Conservation (phyloP, 1,139 yeast genomes). For the Dujonia santamariae region DNA sequence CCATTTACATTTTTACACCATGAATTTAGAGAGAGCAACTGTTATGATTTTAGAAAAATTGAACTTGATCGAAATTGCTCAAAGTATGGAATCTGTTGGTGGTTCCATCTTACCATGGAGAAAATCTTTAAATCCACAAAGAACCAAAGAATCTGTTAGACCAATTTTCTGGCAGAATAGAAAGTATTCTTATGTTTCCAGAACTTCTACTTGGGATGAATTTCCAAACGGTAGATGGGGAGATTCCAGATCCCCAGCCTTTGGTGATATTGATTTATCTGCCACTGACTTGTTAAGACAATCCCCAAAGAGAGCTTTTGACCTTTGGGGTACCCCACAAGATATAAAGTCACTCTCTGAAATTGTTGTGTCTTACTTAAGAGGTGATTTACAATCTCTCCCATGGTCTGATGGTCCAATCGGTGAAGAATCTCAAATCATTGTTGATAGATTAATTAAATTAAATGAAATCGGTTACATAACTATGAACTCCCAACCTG, state of each 20-base stretch:
- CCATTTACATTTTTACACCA: conserved; percentile 92
- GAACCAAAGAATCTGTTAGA: conserved; percentile 80
- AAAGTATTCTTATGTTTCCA: conserved; percentile 81
- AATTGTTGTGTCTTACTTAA: conserved; percentile 62
- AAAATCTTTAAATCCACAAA: conserved; percentile 77
- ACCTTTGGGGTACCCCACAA: conserved; percentile 84
- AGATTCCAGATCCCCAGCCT: conserved; percentile 90
- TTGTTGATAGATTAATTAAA: conserved; percentile 55
- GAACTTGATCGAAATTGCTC: conserved; percentile 49
- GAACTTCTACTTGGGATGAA: conserved; percentile 95
- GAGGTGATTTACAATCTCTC: conserved; percentile 67
- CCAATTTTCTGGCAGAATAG: conserved; percentile 97
- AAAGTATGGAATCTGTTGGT: conserved; percentile 38
- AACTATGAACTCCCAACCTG: conserved; percentile 94
- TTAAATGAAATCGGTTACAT: conserved; percentile 67
- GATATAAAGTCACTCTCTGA: conserved; percentile 55
- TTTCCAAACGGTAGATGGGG: conserved; percentile 97
- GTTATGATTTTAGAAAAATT: conserved; percentile 81
- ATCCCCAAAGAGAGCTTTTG: conserved; percentile 74
- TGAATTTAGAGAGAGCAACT: conserved; percentile 91
- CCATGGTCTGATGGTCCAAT: conserved; percentile 97
- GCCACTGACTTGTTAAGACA: conserved; percentile 79
- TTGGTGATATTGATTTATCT: conserved; percentile 78
- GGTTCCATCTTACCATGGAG: conserved; percentile 75
- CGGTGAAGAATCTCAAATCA: conserved; percentile 68